Evolutionary conservation across 2,329 filamentous ascomycete species (phyloP).

Genomic region (Tolypocladium nubicola): DNA sequence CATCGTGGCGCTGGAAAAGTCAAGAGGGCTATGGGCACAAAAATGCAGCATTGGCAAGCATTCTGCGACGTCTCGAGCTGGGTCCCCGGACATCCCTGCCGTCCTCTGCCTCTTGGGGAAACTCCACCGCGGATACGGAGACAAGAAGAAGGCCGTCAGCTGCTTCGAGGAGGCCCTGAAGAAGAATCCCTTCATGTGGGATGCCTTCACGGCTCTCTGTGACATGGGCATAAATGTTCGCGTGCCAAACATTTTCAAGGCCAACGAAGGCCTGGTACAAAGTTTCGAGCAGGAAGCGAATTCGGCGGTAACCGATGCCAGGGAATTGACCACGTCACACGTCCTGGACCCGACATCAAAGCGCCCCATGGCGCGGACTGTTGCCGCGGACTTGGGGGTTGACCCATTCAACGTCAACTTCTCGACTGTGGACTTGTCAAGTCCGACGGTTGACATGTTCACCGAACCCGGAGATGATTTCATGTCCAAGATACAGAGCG

Average conservation of each 20-base stretch:
- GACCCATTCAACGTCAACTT: slow-evolving; percentile 44
- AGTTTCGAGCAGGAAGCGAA: slow-evolving; percentile 29
- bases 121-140: slow-evolving; percentile 72
- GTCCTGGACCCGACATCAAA: slow-evolving; percentile 29
- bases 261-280: slow-evolving; percentile 44
- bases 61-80: slow-evolving; percentile 61
- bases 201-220: slow-evolving; percentile 82
- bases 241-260: slow-evolving; percentile 76
- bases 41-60: slow-evolving; percentile 77
- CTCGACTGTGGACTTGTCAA: slow-evolving; percentile 28
- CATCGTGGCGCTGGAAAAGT: slow-evolving; percentile 73
- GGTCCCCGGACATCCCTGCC: slow-evolving; percentile 72
- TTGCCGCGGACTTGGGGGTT: slow-evolving; percentile 22
- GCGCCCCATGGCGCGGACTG: slow-evolving; percentile 27
- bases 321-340: slow-evolving; percentile 22
- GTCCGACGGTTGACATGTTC: slow-evolving; percentile 28
- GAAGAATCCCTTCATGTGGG: slow-evolving; percentile 94
- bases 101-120: slow-evolving; percentile 80
- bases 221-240: slow-evolving; percentile 76
- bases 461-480: slow-evolving; percentile 41
- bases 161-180: slow-evolving; percentile 85
- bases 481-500: slow-evolving; percentile 43
- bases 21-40: slow-evolving; percentile 62
- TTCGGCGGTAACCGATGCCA: slow-evolving; percentile 19
- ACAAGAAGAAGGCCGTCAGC: slow-evolving; percentile 72